Evolutionary conservation across 768 basidiomycete genomes (phyloP).

Genomic region (Trametes maxima): DNA sequence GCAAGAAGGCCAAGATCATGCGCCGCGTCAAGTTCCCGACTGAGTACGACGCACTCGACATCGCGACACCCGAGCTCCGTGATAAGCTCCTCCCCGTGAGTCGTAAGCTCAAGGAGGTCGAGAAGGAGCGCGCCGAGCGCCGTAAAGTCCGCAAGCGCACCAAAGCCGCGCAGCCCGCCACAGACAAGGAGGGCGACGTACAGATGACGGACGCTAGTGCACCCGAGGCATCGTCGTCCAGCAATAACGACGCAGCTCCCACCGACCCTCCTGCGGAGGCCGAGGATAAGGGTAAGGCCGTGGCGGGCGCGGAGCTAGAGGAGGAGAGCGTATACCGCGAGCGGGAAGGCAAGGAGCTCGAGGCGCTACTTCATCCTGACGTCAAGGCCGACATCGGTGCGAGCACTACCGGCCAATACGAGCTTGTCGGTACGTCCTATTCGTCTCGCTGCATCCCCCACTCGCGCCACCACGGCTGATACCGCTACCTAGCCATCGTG

Average conservation of each 20-base stretch:
- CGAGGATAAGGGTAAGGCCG: conserved; percentile 32
- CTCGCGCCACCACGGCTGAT: not conserved
- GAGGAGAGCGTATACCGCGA: conserved; percentile 66
- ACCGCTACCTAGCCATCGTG: conserved; percentile 67
- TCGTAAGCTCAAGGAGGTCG: conserved; percentile 72
- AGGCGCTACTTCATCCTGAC: conserved; percentile 61
- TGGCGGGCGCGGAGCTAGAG: conserved; percentile 50
- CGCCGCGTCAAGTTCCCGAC: conserved; percentile 87
- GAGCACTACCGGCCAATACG: conserved; percentile 84
- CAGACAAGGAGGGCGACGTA: conserved; percentile 42
- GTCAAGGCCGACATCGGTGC: conserved; percentile 70
- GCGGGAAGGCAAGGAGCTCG: conserved; percentile 67
- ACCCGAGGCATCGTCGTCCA: conserved; percentile 24
- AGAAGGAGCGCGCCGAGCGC: conserved; percentile 83
- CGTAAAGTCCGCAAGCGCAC: conserved; percentile 79
- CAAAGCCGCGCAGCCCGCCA: conserved; percentile 43
- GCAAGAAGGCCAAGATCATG: conserved; percentile 97
- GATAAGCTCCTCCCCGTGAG: conserved; percentile 70
- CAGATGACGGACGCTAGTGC: conserved; percentile 48
- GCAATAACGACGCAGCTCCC: conserved; percentile 18
- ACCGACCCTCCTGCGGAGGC: conserved; percentile 25
- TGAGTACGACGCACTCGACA: conserved; percentile 84
- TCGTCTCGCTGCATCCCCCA: not conserved
- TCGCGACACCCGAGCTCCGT: conserved; percentile 79
- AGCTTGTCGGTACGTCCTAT: conserved; percentile 74